These are phyloP conservation scores for Gonapodya sp. DNA, from an alignment of 192 early-diverging fungal genomes.

Conservation along the genomic window DNA sequence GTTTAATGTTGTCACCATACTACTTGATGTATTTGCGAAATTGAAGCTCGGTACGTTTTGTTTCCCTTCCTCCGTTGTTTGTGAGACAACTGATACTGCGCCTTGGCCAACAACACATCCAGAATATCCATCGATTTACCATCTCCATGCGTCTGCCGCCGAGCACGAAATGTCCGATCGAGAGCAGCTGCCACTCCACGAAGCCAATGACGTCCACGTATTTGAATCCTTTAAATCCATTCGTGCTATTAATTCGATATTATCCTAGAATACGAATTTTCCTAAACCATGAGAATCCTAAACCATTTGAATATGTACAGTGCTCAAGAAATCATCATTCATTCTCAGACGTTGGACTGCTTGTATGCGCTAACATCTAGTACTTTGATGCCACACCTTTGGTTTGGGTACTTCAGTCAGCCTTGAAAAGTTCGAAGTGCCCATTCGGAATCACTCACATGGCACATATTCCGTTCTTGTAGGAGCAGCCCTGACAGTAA, in stretches of 20 bases:
- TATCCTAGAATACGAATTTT: too few relatives aligned
- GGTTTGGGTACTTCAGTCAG: not conserved
- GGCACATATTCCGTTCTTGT: conserved; percentile 1
- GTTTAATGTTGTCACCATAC: not conserved
- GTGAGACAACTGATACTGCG: not conserved
- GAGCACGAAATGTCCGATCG: not conserved
- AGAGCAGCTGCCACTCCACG: not conserved
- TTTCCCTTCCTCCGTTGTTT: not conserved
- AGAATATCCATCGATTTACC: not conserved
- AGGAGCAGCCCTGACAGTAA: not conserved
- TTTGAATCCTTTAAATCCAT: not conserved
- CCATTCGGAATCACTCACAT: not conserved
- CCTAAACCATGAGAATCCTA: too few relatives aligned
- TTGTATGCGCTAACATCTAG: not conserved
- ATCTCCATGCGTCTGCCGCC: not conserved
- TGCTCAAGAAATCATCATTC: too few relatives aligned
- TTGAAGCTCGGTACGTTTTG: not conserved
- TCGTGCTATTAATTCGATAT: not conserved
- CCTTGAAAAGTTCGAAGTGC: too few relatives aligned
- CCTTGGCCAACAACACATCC: not conserved
- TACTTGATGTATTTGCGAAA: not conserved
- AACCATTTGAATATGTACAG: too few relatives aligned
- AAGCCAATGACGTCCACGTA: not conserved
- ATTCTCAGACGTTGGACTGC: not conserved
- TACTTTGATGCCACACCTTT: not conserved